These are phyloP conservation scores for Wickerhamiella bombiphila DNA, from an alignment of 805 yeast genomes.

Conservation along the genomic window DNA sequence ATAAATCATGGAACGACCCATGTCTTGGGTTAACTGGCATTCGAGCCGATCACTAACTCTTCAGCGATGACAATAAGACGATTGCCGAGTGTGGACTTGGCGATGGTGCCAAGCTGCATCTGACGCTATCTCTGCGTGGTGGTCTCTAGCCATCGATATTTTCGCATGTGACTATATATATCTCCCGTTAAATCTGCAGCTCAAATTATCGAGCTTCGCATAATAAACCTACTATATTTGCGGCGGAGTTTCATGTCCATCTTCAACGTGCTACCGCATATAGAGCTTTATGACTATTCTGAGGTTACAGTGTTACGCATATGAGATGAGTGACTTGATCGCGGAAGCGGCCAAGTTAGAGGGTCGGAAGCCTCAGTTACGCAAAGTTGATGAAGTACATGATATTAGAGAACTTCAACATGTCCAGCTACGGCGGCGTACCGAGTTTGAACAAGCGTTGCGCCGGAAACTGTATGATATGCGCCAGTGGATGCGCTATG, in stretches of 20 bases:
- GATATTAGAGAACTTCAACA: not conserved
- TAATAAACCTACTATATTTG: too few relatives aligned
- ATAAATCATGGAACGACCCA: not conserved
- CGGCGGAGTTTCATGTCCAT: too few relatives aligned
- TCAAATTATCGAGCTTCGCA: too few relatives aligned
- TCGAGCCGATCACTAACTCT: too few relatives aligned
- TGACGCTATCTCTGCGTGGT: constrained; percentile 87
- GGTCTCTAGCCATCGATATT: too few relatives aligned
- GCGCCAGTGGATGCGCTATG: constrained; percentile 88
- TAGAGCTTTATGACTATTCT: not conserved
- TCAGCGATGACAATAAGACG: constrained; percentile 54
- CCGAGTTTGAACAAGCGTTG: constrained; percentile 75
- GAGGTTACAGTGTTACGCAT: too few relatives aligned
- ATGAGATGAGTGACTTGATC: too few relatives aligned
- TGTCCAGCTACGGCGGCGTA: constrained; percentile 26
- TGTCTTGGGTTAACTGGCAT: constrained; percentile 1
- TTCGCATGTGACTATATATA: too few relatives aligned
- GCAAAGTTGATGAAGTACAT: not conserved
- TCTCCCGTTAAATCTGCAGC: too few relatives aligned
- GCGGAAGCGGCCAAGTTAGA: too few relatives aligned
- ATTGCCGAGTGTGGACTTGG: constrained; percentile 58
- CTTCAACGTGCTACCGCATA: not conserved
- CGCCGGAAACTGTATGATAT: constrained; percentile 67
- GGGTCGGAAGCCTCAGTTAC: not conserved
- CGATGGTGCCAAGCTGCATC: constrained; percentile 77